Evolutionary conservation across 306 rosid species (phyloP).

Genomic region (Acacia confusa): DNA sequence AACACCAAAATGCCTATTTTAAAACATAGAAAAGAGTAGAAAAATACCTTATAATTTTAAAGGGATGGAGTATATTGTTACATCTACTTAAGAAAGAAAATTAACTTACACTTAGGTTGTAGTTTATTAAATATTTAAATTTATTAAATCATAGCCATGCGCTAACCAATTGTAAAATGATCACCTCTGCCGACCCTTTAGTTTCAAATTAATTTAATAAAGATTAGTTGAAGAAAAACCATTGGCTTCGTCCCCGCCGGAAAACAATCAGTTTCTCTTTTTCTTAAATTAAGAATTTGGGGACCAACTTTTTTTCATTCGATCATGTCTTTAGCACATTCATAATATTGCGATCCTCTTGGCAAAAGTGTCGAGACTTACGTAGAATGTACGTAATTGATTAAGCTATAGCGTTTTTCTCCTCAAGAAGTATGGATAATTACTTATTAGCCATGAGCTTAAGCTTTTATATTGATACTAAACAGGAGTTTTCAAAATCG

Average conservation of each 20-base stretch:
- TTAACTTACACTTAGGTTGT: background rate
- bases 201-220: background rate
- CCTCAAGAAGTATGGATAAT: background rate
- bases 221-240: background rate
- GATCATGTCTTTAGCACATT: background rate
- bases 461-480: background rate
- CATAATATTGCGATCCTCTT: background rate
- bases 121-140: background rate
- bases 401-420: background rate
- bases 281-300: background rate
- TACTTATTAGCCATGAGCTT: background rate
- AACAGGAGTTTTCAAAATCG: background rate
- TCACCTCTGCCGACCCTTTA: background rate
- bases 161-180: background rate
- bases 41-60: background rate
- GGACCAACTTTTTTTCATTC: background rate
- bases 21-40: background rate
- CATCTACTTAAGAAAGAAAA: background rate
- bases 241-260: background rate
- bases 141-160: background rate
- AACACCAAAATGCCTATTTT: background rate
- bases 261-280: background rate
- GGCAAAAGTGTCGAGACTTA: background rate
- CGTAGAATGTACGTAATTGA: background rate
- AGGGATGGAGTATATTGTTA: background rate